Evolutionary conservation across 164 flowering plant species (phyloP).

Genomic region (Warburgia ugandensis): DNA sequence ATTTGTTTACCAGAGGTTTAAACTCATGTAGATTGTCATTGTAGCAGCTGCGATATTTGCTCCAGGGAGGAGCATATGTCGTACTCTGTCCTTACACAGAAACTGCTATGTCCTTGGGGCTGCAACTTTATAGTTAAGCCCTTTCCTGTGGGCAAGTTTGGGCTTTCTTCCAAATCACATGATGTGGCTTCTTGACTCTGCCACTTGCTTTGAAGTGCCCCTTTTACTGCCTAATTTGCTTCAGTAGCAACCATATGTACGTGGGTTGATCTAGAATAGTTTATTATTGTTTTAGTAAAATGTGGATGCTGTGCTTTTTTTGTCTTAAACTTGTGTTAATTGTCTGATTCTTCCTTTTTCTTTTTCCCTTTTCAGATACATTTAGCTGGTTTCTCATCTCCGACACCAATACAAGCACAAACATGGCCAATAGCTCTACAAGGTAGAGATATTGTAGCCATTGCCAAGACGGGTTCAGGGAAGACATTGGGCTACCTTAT

Average conservation of each 20-base stretch:
- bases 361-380: slow-evolving; percentile 44
- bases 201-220: slow-evolving; percentile 59
- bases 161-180: slow-evolving; percentile 53
- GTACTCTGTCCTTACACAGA: slow-evolving; percentile 82
- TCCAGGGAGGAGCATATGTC: slow-evolving; percentile 99
- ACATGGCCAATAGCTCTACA: slow-evolving; percentile 94
- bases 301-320: slow-evolving; percentile 1
- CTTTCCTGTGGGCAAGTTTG: slow-evolving; percentile 51
- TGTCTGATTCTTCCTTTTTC: background rate
- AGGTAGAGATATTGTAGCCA: slow-evolving; percentile 76
- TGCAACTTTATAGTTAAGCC: slow-evolving; percentile 78
- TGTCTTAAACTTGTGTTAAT: background rate
- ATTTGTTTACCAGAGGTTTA: no score
- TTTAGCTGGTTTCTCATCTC: slow-evolving; percentile 75
- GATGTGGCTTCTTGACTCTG: slow-evolving; percentile 64
- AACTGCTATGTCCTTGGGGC: slow-evolving; percentile 64
- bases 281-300: slow-evolving; percentile 8
- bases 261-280: slow-evolving; percentile 30
- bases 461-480: slow-evolving; percentile 92
- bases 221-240: slow-evolving; percentile 91
- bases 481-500: slow-evolving; percentile 91
- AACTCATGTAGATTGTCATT: slow-evolving; percentile 47
- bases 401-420: slow-evolving; percentile 96
- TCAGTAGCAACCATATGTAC: slow-evolving; percentile 78
- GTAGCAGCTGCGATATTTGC: slow-evolving; percentile 99